Percentiles rank a stretch among this genome's conserved stretches.
phyloP scores from a whole-genome alignment of 805 yeast genomes.

The Ogataea haglerorum region DNA sequence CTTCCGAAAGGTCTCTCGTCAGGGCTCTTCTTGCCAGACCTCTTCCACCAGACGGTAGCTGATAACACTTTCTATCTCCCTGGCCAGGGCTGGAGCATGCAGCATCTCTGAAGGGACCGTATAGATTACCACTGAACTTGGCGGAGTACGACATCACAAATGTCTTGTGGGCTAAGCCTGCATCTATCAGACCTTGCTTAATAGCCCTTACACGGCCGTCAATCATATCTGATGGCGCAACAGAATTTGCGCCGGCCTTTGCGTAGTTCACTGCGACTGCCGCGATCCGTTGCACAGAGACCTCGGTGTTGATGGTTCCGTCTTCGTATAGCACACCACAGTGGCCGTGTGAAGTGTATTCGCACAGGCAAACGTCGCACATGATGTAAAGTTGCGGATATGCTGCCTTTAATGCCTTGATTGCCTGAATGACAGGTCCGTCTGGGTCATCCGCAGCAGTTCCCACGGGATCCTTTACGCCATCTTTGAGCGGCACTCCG shows the following conservation, averaged over 20 bases:
- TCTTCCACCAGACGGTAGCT: constrained; percentile 86
- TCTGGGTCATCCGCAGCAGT: constrained; percentile 93
- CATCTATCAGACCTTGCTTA: constrained; percentile 76
- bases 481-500: constrained; percentile 81
- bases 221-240: constrained; percentile 97
- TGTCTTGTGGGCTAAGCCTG: constrained; percentile 79
- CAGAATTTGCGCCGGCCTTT: constrained; percentile 90
- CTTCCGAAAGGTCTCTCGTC: constrained; percentile 80
- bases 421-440: constrained; percentile 88
- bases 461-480: constrained; percentile 76
- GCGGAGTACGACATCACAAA: constrained; percentile 94
- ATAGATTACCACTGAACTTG: constrained; percentile 83
- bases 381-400: constrained; percentile 85
- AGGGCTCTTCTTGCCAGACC: constrained; percentile 94
- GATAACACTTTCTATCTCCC: constrained; percentile 92
- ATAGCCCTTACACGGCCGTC: constrained; percentile 92
- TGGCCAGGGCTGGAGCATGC: constrained; percentile 87
- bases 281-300: constrained; percentile 77
- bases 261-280: constrained; percentile 96
- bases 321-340: constrained; percentile 90
- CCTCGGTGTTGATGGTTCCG: constrained; percentile 74
- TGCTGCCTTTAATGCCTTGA: constrained; percentile 54
- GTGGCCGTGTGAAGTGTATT: constrained; percentile 96
- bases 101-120: constrained; percentile 98
- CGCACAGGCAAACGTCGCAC: constrained; percentile 96